These are phyloP conservation scores for Cutaneotrichosporon cavernicola DNA, from an alignment of 1,284 basidiomycete genomes.

Conservation along the genomic window DNA sequence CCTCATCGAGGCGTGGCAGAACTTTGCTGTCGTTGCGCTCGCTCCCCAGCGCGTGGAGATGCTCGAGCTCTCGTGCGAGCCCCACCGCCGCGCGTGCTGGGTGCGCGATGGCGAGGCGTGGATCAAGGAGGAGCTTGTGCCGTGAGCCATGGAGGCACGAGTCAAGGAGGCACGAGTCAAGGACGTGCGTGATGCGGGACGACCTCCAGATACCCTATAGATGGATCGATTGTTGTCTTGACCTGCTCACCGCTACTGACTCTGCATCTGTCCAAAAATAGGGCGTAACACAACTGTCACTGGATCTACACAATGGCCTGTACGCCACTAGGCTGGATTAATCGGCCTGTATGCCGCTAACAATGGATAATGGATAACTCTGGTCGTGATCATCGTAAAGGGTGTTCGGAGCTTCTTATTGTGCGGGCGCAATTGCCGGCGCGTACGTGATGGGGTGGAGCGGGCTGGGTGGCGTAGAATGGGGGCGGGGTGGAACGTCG, in stretches of 20 bases:
- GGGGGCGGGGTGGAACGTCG: background rate
- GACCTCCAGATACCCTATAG: background rate
- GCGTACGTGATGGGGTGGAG: background rate
- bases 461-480: background rate
- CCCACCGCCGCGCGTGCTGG: constrained; percentile 45
- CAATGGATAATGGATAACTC: background rate
- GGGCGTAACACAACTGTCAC: background rate
- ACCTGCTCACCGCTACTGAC: background rate
- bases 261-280: background rate
- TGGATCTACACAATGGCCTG: background rate
- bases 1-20: constrained; percentile 35
- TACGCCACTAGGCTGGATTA: background rate
- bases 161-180: background rate
- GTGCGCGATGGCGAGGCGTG: constrained; percentile 32
- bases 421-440: background rate
- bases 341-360: background rate
- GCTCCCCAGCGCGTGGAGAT: constrained; percentile 40
- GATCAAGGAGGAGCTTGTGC: constrained; percentile 39
- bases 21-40: constrained; percentile 50
- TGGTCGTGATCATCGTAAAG: background rate
- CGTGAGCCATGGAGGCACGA: constrained; percentile 17
- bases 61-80: constrained; percentile 46
- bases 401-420: background rate
- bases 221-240: background rate
- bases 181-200: background rate